Conservation (phyloP, 129 eudicot species). For the sunflower (Helianthus annuus) region DNA sequence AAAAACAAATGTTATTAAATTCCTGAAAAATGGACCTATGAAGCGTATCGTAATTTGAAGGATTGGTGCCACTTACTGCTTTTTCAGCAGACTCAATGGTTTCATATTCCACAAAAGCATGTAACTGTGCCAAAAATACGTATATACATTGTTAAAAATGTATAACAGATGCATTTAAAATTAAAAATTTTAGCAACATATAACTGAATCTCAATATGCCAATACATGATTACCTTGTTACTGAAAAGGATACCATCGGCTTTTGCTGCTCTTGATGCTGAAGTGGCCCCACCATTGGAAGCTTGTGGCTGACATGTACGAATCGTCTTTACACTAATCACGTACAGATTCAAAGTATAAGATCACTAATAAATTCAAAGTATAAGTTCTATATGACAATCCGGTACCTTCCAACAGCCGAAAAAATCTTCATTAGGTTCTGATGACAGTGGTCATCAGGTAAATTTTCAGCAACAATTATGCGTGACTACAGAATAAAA, state of each 20-base stretch:
- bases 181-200: background rate
- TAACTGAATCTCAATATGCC: background rate
- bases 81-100: slow-evolving; percentile 82
- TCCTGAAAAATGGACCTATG: slow-evolving; percentile 9
- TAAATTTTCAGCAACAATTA: slow-evolving; percentile 88
- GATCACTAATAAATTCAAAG: background rate
- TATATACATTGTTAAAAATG: background rate
- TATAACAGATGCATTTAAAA: background rate
- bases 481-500: slow-evolving; percentile 59
- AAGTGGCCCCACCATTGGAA: slow-evolving; percentile 61
- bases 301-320: slow-evolving; percentile 94
- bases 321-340: slow-evolving; percentile 84
- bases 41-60: slow-evolving; percentile 1
- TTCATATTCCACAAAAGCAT: slow-evolving; percentile 97
- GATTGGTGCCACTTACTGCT: slow-evolving; percentile 58
- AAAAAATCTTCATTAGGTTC: slow-evolving; percentile 91
- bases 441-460: slow-evolving; percentile 96
- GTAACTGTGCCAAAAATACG: slow-evolving; percentile 51
- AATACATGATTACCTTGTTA: slow-evolving; percentile 62
- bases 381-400: background rate
- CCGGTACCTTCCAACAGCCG: slow-evolving; percentile 85
- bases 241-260: slow-evolving; percentile 56
- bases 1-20: slow-evolving; percentile 2
- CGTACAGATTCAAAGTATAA: slow-evolving; percentile 17
- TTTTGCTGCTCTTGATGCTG: slow-evolving; percentile 69